Conservation (phyloP, 2,329 filamentous ascomycete species). For the Scytalidium sp. region DNA sequence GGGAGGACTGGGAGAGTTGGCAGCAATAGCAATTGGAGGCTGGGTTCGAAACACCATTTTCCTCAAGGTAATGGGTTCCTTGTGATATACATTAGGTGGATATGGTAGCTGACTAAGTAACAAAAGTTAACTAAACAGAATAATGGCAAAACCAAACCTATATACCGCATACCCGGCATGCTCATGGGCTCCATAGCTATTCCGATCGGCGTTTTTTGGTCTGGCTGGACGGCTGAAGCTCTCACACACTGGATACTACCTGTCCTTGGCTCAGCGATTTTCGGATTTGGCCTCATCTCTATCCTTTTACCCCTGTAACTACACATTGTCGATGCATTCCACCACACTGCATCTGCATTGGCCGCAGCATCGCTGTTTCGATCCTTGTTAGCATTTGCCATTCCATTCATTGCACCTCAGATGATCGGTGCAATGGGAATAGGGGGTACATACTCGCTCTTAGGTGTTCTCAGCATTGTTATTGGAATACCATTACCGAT, state of each 20-base stretch:
- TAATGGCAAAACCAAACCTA: constrained; percentile 26
- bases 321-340: constrained; percentile 43
- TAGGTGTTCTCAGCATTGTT: background rate
- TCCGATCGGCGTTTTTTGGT: constrained; percentile 51
- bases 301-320: constrained; percentile 43
- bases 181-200: constrained; percentile 48
- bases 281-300: constrained; percentile 48
- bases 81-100: background rate
- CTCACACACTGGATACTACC: constrained; percentile 55
- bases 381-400: constrained; percentile 47
- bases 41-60: background rate
- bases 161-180: constrained; percentile 50
- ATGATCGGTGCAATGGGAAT: background rate
- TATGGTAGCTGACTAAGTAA: background rate
- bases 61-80: background rate
- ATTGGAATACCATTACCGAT: background rate
- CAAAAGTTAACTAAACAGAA: background rate
- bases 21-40: background rate
- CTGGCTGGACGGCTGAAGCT: constrained; percentile 54
- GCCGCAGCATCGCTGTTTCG: constrained; percentile 59
- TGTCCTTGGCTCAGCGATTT: constrained; percentile 52
- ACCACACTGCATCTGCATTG: constrained; percentile 42
- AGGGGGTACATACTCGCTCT: background rate
- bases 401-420: background rate
- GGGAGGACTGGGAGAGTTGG: background rate